Percentiles rank a stretch among this genome's conserved stretches.
These are phyloP conservation scores for Colletotrichum abscissum DNA, from an alignment of 2,329 filamentous ascomycete genomes.

Conservation along the genomic window DNA sequence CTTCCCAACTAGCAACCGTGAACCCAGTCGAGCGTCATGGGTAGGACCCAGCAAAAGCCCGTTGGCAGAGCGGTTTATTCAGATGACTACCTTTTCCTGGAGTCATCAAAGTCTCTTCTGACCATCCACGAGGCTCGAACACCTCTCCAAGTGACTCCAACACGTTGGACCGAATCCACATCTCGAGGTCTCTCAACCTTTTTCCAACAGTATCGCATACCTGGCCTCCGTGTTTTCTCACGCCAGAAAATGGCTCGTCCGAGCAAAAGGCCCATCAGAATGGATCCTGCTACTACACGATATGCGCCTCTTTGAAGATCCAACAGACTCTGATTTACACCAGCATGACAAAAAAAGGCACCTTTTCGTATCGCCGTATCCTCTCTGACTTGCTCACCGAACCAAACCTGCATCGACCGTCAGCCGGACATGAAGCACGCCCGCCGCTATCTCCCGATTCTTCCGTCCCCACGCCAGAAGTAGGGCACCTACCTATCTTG, in stretches of 20 bases:
- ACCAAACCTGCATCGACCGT: constrained; percentile 4
- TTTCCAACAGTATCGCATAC: not conserved
- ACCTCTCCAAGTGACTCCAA: not conserved
- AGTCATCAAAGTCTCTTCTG: constrained; percentile 12
- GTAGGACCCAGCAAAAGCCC: constrained; percentile 11
- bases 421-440: constrained; percentile 18
- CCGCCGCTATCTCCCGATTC: not conserved
- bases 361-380: not conserved
- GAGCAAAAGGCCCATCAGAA: constrained; percentile 26
- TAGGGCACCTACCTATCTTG: not conserved
- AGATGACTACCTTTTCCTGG: constrained; percentile 17
- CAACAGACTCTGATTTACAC: constrained; percentile 21
- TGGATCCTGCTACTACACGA: constrained; percentile 6
- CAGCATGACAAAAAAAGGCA: not conserved
- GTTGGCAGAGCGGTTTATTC: constrained; percentile 1
- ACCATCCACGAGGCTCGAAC: constrained; percentile 16
- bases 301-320: constrained; percentile 22
- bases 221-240: constrained; percentile 7
- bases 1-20: constrained; percentile 1
- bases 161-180: constrained; percentile 20
- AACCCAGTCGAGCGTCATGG: constrained; percentile 8
- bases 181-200: not conserved
- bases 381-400: not conserved
- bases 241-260: constrained; percentile 36
- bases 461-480: not conserved